These are phyloP conservation scores for Phytopythium vexans DNA, from an alignment of 352 stramenopile species.

Conservation along the genomic window DNA sequence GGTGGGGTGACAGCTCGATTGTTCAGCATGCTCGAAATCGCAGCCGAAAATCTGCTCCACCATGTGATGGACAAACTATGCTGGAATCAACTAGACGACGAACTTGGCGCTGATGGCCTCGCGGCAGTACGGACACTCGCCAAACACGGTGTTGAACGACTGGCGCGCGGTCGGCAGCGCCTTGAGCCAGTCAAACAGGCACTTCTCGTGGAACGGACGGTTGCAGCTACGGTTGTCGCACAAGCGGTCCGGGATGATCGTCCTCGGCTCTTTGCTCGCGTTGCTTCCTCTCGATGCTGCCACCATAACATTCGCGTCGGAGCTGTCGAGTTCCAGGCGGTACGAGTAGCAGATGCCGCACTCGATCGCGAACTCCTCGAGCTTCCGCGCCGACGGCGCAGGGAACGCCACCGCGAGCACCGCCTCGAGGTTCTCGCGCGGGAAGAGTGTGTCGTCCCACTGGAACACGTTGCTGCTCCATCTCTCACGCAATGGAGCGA, in stretches of 20 bases:
- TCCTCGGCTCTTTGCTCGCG: slow-evolving; percentile 11
- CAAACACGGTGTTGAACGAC: slow-evolving; percentile 90
- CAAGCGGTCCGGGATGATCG: slow-evolving; percentile 71
- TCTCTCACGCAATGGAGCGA: slow-evolving; percentile 45
- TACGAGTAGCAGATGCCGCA: slow-evolving; percentile 91
- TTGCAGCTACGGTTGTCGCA: slow-evolving; percentile 86
- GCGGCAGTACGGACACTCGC: slow-evolving; percentile 88
- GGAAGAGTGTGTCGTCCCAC: slow-evolving; percentile 50
- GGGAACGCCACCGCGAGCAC: slow-evolving; percentile 63
- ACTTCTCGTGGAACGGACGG: slow-evolving; percentile 85
- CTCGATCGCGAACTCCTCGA: slow-evolving; percentile 76
- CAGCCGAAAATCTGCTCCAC: no score
- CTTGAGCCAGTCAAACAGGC: slow-evolving; percentile 89
- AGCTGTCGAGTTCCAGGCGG: slow-evolving; percentile 41
- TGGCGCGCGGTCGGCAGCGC: slow-evolving; percentile 83
- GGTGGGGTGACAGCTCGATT: no score
- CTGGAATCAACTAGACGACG: no score
- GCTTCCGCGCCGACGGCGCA: slow-evolving; percentile 38
- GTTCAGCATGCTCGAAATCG: no score
- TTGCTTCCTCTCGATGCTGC: background rate
- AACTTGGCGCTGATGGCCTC: slow-evolving; percentile 85
- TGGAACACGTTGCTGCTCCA: slow-evolving; percentile 53
- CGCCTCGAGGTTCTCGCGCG: slow-evolving; percentile 68
- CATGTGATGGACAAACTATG: no score
- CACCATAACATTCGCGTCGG: no score